Percentiles rank a stretch among this genome's conserved stretches.
Conservation (phyloP, 2,329 filamentous ascomycete species). For the Clathrospora elynae region DNA sequence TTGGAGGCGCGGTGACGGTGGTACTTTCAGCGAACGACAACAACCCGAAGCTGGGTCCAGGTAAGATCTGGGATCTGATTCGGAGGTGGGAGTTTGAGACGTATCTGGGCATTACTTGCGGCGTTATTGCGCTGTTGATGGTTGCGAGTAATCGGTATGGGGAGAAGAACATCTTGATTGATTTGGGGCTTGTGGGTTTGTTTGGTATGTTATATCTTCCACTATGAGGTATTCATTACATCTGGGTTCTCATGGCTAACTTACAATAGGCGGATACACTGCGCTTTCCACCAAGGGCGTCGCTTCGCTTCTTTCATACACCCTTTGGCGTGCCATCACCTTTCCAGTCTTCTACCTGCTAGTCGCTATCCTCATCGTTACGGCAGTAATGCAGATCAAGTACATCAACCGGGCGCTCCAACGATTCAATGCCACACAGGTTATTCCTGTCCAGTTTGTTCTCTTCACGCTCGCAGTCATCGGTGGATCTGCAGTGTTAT, state of each 20-base stretch:
- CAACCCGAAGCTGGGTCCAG: conserved; percentile 87
- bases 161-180: conserved; percentile 84
- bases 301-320: conserved; percentile 90
- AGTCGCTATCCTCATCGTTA: conserved; percentile 76
- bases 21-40: conserved; percentile 88
- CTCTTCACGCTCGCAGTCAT: conserved; percentile 96
- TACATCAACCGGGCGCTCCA: conserved; percentile 92
- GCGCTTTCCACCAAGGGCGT: conserved; percentile 95
- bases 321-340: conserved; percentile 83
- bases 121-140: conserved; percentile 76
- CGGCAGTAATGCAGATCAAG: conserved; percentile 94
- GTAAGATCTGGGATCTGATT: conserved; percentile 88
- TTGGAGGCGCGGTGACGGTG: conserved; percentile 86
- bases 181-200: conserved; percentile 87
- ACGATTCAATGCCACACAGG: conserved; percentile 94
- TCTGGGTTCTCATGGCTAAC: conserved; percentile 22
- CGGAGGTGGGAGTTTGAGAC: conserved; percentile 87
- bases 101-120: conserved; percentile 78
- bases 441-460: conserved; percentile 97
- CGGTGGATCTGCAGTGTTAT: conserved; percentile 87
- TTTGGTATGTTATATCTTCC: conserved; percentile 69
- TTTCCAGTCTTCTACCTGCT: conserved; percentile 91
- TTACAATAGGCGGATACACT: conserved; percentile 78
- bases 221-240: neutral
- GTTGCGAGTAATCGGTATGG: conserved; percentile 84